Percentiles rank a stretch among this genome's conserved stretches.
phyloP scores from a whole-genome alignment of 768 basidiomycete species.

The Mrakia blollopis region DNA sequence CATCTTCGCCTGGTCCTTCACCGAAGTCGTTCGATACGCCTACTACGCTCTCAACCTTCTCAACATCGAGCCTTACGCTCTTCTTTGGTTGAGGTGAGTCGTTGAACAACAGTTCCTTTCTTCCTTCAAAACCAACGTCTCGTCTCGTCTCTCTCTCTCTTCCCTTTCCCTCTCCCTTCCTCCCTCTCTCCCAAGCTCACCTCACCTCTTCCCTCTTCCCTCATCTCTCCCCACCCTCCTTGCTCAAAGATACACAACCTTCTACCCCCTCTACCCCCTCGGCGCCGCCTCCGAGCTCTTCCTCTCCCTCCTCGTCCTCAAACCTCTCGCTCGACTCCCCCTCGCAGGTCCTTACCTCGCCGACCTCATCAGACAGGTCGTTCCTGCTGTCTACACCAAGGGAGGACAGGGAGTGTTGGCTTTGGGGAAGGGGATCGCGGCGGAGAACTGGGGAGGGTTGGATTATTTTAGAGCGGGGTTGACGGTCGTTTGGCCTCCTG shows the following conservation, averaged over 20 bases:
- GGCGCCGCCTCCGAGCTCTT: constrained; percentile 89
- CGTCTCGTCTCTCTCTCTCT: constrained; percentile 25
- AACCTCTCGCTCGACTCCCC: constrained; percentile 42
- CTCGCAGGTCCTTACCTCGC: constrained; percentile 42
- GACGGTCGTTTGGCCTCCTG: constrained; percentile 85
- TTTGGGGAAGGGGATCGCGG: neutral
- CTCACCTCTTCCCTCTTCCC: neutral
- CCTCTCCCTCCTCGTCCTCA: constrained; percentile 71
- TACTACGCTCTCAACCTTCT: constrained; percentile 73
- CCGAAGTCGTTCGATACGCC: constrained; percentile 85
- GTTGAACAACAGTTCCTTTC: neutral
- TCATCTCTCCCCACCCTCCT: constrained; percentile 46
- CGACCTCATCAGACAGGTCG: constrained; percentile 16
- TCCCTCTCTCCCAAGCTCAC: constrained; percentile 45
- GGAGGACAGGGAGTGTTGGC: neutral
- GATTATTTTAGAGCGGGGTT: constrained; percentile 55
- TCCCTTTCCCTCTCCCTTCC: neutral
- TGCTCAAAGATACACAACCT: constrained; percentile 77
- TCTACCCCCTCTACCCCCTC: constrained; percentile 87
- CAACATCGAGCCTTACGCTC: constrained; percentile 49
- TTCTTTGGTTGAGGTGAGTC: constrained; percentile 45
- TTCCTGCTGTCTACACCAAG: neutral
- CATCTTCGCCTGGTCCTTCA: constrained; percentile 86
- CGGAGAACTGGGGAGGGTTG: constrained; percentile 52
- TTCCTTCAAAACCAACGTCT: too few relatives aligned